Base-by-base conservation (phyloP, 1,139 yeast species). In the Wickerhamiella pararugosa region DNA sequence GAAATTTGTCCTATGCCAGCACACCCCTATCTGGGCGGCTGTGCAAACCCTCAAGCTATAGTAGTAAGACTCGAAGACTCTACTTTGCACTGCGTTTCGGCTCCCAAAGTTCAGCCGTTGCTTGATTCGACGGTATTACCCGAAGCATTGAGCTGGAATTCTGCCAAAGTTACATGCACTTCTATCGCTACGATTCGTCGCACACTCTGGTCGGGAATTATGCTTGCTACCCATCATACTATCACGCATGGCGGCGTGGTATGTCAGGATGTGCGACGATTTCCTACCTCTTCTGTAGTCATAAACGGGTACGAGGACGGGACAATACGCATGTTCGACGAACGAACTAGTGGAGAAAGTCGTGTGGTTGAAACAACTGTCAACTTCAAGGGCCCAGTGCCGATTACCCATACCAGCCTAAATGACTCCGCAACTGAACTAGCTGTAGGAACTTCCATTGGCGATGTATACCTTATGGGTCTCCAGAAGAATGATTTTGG, bases 261-360 rank as follows among this genome's bases (percentile, higher is more conserved):
- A 0, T 72, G 72, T 0, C 65, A 65, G 29, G 67, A 67, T 40
- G 67, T 73, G 7, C 53, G 75, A 30, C 76, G 90, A 10, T 37
- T 41, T 15, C 48, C 46, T 10, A 38, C 42, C 6, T 32, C 47
- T 7, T 71, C 75, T 31, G 80, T 84, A 2, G 60, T 80, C 39
- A 71, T 81, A 2, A 75, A 94, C 0, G 97, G 96, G 1, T 96
- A 84, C 57, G 71, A 71, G 32, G 76, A 79, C 53, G 97, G 96
- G 0, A 67, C 74, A 25, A 75, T 90, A 0, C 69, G 93, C 48
- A 59, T 90, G 21, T 76, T 83, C 70, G 95, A 87, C 59, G 78
- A 86, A 1, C 76, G 94, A 0, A 75, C 78, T 48, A 82, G 81
- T 27, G 94, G 82, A 51, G 84, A 78, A 40, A 65, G 73, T n/a